phyloP scores from a whole-genome alignment of 208 protist species.

The Trypanosoma platydactyli region DNA sequence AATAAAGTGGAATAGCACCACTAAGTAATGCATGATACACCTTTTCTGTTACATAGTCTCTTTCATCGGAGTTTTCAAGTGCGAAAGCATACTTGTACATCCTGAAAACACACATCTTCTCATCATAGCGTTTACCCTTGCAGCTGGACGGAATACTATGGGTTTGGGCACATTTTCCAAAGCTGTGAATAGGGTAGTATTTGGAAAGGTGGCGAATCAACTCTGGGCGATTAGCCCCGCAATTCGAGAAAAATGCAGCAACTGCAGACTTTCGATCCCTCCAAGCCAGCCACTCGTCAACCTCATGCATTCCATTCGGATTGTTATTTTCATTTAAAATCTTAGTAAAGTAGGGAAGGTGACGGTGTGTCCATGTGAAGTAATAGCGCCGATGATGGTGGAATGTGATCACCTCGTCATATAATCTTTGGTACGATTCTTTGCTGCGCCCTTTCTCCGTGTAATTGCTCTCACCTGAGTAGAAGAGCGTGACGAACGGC shows the following conservation, averaged over 20 bases:
- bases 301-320: neutral
- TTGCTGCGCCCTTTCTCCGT: neutral
- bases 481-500: slow-evolving; percentile 12
- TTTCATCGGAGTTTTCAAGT: slow-evolving; percentile 55
- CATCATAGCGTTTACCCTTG: slow-evolving; percentile 8
- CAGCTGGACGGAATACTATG: slow-evolving; percentile 13
- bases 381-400: slow-evolving; percentile 14
- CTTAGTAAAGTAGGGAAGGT: neutral
- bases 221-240: slow-evolving; percentile 24
- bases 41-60: slow-evolving; percentile 73
- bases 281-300: neutral
- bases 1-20: slow-evolving; percentile 53
- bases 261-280: slow-evolving; percentile 24
- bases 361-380: slow-evolving; percentile 10
- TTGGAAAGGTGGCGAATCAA: slow-evolving; percentile 29
- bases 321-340: slow-evolving; percentile 9
- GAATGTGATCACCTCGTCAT: slow-evolving; percentile 4
- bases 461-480: slow-evolving; percentile 13
- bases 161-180: slow-evolving; percentile 31
- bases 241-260: slow-evolving; percentile 30
- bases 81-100: slow-evolving; percentile 43
- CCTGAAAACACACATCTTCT: slow-evolving; percentile 39
- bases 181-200: slow-evolving; percentile 51
- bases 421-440: slow-evolving; percentile 2
- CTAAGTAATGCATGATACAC: slow-evolving; percentile 54